Base-by-base conservation (phyloP, 331 rosid species). In the Quercus phellos region DNA sequence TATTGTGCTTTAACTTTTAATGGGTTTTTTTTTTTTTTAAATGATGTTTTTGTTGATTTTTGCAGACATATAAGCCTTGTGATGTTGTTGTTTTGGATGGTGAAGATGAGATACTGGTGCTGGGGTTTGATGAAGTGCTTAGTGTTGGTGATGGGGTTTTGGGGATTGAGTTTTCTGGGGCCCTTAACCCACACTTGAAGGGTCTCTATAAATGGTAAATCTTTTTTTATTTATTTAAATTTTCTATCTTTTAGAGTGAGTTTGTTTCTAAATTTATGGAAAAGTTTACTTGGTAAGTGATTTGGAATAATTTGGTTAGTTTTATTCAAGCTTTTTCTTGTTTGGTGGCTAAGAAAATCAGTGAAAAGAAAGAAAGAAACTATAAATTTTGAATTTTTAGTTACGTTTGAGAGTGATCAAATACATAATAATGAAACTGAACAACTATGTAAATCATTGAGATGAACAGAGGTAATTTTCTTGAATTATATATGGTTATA, bases 191-290 rank as follows among this genome's bases (percentile, higher is more conserved):
- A 5, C 85, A 86, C 61, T 85, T 89, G 21, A 66, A 2, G 68
- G 92, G 94, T 26, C 84, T 91, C 56, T 88, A 91, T 63, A 91
- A 60, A 83, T 89, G 90, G 92, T 83, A 51, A 17, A 63, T 35
- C 38, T 46, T 32, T 46, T 10, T 12, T 10, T 12, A 1, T 46
- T 10, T 46, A 46, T 46, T 10, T 46, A 46, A 2, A 46, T 46
- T 10, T 46, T 46, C 14, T 12, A 1, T 12, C 17, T 12, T 13
- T 46, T 12, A 46, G 16, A 46, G 53, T 46, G 53, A 46, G 1
- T 46, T 46, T 46, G 53, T 46, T 0, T 46, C 53, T 46, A 38
- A 38, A 38, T 38, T 38, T 38, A 38, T 38, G 46, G 46, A 38
- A 7, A 38, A 7, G 17, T 46, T 46, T 3, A 10, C 53, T 46